These are phyloP conservation scores for Umbilicus rupestris DNA, from an alignment of 164 flowering plant species.

Conservation along the genomic window DNA sequence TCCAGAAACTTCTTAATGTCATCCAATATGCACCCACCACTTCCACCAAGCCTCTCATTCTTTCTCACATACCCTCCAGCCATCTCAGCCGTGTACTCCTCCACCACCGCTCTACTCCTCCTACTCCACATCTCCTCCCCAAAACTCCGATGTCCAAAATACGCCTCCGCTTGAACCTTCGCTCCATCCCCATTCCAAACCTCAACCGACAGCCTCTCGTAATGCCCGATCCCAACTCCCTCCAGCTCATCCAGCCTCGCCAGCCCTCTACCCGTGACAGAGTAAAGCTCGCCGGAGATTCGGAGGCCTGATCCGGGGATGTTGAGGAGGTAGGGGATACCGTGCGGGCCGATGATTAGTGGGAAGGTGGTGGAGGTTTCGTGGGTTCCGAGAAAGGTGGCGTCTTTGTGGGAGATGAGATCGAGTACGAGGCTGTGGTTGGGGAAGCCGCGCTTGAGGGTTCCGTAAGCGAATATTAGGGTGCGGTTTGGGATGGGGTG, in stretches of 20 bases:
- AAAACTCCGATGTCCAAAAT: slow-evolving; percentile 18
- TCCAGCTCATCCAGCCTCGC: slow-evolving; percentile 28
- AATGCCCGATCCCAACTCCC: slow-evolving; percentile 23
- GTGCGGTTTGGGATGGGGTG: background rate
- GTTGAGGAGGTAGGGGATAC: slow-evolving; percentile 42
- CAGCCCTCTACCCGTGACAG: slow-evolving; percentile 21
- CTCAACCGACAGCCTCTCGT: slow-evolving; percentile 31
- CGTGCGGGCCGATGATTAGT: slow-evolving; percentile 35
- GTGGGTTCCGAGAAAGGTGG: slow-evolving; percentile 20
- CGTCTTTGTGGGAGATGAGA: slow-evolving; percentile 25
- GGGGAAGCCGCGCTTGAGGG: slow-evolving; percentile 37
- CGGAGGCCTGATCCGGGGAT: slow-evolving; percentile 31
- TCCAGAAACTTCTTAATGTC: background rate
- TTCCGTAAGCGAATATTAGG: slow-evolving; percentile 39
- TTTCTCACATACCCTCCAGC: slow-evolving; percentile 3
- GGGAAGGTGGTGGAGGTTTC: slow-evolving; percentile 23
- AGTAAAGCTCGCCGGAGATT: slow-evolving; percentile 30
- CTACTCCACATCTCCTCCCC: slow-evolving; percentile 34
- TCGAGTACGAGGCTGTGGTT: slow-evolving; percentile 28
- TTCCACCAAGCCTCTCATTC: background rate
- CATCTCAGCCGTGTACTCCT: slow-evolving; percentile 3
- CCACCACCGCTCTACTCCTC: background rate
- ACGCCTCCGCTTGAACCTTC: slow-evolving; percentile 15
- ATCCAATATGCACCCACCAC: background rate
- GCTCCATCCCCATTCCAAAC: slow-evolving; percentile 17